Evolutionary conservation across 768 basidiomycete species (phyloP), one percentile per base, ranked within the genome.

Genomic region (Hericium alpestre): DNA sequence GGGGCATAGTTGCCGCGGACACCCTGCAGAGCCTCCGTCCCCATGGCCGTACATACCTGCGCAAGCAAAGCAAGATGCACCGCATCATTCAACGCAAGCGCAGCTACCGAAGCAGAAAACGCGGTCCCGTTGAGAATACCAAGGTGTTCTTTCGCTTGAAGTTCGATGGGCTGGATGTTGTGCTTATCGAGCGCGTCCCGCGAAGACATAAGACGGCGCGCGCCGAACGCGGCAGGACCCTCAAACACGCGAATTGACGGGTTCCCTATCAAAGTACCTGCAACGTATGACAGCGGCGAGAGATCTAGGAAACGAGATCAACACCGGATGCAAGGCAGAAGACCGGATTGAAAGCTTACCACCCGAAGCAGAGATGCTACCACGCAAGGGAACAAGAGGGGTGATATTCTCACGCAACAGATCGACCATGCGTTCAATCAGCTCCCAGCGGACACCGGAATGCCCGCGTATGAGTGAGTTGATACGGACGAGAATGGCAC

Each of bases 381-480:
- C 88, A 8, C 91, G 82, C 6, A 94, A 74, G 16, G 91, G 91
- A 16, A 94, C 86, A 15, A 92, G 69, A 0, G 88, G 87, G 5
- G 82, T 88, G 64, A 93, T 78, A 61, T 89, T 82, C 59, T 81
- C 81, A 37, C 74, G 72, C 41, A 94, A 79, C 46, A 92, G 76
- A 18, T 79, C 76, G 58, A 78, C 79, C 82, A 94, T 90, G 65
- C 83, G 83, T 67, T 88, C 77, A 57, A 93, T 79, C 52, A 93
- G 79, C 59, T 85, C 82, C 79, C 84, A 84, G 39, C 90, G 80
- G 12, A 94, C 82, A 38, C 87, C 92, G 20, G 89, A 91, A 71
- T 93, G 92, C 0, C 90, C 91, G 6, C 91, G 84, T 55, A 91
- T 83, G 46, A 94, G 80, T 4, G 89, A 91, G 70, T 93, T 94